phyloP scores from a whole-genome alignment of 1,284 basidiomycete species.

The Agaricales sp. region DNA sequence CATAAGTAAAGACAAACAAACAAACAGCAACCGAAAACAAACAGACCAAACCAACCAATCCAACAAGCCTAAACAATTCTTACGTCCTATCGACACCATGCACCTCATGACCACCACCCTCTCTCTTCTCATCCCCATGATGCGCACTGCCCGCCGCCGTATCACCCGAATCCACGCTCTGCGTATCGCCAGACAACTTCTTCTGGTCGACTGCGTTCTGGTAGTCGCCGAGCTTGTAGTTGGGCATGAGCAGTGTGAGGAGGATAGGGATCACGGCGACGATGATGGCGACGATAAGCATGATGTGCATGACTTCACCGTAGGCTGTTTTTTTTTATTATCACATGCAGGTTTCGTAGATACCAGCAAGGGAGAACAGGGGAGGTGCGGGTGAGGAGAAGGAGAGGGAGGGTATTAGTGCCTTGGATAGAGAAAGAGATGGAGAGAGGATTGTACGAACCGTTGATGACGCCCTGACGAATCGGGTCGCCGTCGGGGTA shows the following conservation, averaged over 20 bases:
- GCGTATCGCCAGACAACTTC: not conserved
- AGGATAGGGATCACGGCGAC: conserved; percentile 1
- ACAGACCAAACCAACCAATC: no score
- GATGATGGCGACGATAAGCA: conserved; percentile 13
- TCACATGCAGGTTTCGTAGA: no score
- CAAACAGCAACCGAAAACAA: no score
- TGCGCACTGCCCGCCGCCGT: no score
- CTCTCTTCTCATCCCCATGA: not conserved
- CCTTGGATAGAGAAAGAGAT: not conserved
- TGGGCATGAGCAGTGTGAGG: not conserved
- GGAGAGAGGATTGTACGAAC: conserved; percentile 22
- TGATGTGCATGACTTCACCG: conserved; percentile 42
- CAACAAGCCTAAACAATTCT: no score
- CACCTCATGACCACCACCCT: no score
- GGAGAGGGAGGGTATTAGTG: not conserved
- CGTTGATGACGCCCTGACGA: conserved; percentile 45
- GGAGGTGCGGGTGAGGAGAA: not conserved
- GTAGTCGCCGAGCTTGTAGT: conserved; percentile 1
- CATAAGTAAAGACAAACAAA: no score
- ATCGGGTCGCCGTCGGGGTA: conserved; percentile 41
- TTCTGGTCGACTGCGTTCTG: conserved; percentile 1
- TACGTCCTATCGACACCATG: no score
- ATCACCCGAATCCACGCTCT: not conserved
- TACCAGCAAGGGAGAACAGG: no score
- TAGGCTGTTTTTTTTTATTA: conserved; percentile 33